Evolutionary conservation across 129 eudicot species (phyloP).

Genomic region (Flaveria linearis): DNA sequence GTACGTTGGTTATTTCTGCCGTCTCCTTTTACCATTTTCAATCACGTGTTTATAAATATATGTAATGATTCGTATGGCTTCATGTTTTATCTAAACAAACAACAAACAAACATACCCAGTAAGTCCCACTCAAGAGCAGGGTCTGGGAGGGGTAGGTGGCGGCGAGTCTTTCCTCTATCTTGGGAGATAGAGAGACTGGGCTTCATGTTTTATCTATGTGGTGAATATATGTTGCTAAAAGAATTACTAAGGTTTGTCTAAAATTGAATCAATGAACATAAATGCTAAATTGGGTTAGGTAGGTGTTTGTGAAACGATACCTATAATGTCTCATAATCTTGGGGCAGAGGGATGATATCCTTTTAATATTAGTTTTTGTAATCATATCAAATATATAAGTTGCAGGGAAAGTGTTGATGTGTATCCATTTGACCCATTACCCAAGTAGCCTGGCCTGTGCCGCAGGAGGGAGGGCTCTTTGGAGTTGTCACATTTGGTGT

Average conservation of each 20-base stretch:
- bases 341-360: background rate
- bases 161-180: too few relatives aligned
- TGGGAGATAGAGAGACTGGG: too few relatives aligned
- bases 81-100: too few relatives aligned
- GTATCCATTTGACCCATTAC: background rate
- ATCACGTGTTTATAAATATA: background rate
- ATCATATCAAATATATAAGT: background rate
- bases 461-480: background rate
- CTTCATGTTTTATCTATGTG: conserved; percentile 13
- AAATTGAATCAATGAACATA: background rate
- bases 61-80: conserved; percentile 3
- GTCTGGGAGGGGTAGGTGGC: too few relatives aligned
- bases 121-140: too few relatives aligned
- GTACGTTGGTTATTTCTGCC: conserved; percentile 40
- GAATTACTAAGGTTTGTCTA: background rate
- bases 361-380: background rate
- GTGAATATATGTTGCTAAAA: background rate
- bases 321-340: background rate
- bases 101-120: too few relatives aligned
- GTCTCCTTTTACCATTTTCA: background rate
- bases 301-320: background rate
- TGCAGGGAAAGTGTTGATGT: background rate
- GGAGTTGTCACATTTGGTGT: background rate
- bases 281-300: background rate
- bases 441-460: background rate